These are phyloP conservation scores for Bromus sterilis DNA, from an alignment of 176 grass and related monocot genomes.

Conservation along the genomic window DNA sequence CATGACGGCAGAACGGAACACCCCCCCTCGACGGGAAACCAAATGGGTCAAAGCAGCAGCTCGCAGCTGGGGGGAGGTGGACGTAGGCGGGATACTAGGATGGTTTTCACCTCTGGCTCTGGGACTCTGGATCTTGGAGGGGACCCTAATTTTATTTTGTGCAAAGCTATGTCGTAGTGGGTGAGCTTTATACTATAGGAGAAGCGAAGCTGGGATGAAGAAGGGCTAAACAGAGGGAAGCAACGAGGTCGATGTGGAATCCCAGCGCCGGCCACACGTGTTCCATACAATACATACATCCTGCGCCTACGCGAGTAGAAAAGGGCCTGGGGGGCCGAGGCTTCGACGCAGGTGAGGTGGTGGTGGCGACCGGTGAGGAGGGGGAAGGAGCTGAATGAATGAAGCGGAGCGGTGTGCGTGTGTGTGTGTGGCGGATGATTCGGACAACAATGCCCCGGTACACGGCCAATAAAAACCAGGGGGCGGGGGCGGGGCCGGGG, in stretches of 20 bases:
- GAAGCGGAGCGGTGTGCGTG: too few relatives aligned
- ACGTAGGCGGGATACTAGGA: neutral
- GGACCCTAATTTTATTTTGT: too few relatives aligned
- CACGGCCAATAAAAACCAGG: neutral
- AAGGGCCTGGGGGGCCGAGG: neutral
- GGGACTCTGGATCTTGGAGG: too few relatives aligned
- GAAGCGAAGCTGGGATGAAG: too few relatives aligned
- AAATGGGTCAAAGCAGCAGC: neutral
- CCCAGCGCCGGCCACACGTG: slow-evolving; percentile 25
- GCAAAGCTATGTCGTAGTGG: neutral
- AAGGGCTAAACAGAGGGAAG: too few relatives aligned
- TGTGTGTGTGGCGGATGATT: slow-evolving; percentile 11
- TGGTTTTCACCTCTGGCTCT: neutral
- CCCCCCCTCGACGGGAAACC: neutral
- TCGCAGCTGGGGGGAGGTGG: neutral
- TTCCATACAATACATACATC: slow-evolving; percentile 31
- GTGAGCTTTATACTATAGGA: slow-evolving; percentile 16
- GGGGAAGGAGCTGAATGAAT: neutral
- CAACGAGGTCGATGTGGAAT: neutral
- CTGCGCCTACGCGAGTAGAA: neutral
- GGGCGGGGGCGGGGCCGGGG: neutral
- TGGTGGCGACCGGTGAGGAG: neutral
- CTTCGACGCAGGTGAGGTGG: slow-evolving; percentile 27
- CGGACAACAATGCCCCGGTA: slow-evolving; percentile 19
- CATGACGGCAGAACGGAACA: neutral